phyloP scores from a whole-genome alignment of 2,329 filamentous ascomycete species.

The Aspergillus costaricaensis region DNA sequence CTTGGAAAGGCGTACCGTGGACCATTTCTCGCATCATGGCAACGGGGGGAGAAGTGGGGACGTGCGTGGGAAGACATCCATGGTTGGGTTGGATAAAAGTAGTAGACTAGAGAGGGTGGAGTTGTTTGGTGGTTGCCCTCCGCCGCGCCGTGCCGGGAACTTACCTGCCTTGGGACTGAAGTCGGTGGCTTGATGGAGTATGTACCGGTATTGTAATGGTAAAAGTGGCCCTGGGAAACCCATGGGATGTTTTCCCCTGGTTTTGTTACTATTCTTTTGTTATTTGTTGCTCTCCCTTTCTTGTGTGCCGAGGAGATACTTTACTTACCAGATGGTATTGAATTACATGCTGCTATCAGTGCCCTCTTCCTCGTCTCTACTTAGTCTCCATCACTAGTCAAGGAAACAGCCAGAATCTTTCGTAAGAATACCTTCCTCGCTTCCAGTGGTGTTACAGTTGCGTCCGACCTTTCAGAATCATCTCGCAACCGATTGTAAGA shows the following conservation, averaged over 20 bases:
- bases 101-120: not conserved
- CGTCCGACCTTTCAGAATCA: not conserved
- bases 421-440: not conserved
- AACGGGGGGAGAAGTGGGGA: not conserved
- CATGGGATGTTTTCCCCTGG: too few species aligned
- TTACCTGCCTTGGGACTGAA: not conserved
- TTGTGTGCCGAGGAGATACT: too few species aligned
- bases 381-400: too few species aligned
- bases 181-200: not conserved
- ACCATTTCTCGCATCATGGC: not conserved
- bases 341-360: too few species aligned
- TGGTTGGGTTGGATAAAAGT: not conserved
- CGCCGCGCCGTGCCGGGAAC: not conserved
- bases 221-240: too few species aligned
- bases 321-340: too few species aligned
- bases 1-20: not conserved
- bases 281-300: too few species aligned
- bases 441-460: not conserved
- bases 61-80: not conserved
- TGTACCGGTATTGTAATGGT: too few species aligned
- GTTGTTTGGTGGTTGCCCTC: not conserved
- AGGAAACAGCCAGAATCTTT: too few species aligned
- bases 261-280: too few species aligned
- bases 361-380: too few species aligned
- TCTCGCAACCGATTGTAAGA: not conserved